Conservation (phyloP, 352 stramenopile species). For the Pythium oligandrum region DNA sequence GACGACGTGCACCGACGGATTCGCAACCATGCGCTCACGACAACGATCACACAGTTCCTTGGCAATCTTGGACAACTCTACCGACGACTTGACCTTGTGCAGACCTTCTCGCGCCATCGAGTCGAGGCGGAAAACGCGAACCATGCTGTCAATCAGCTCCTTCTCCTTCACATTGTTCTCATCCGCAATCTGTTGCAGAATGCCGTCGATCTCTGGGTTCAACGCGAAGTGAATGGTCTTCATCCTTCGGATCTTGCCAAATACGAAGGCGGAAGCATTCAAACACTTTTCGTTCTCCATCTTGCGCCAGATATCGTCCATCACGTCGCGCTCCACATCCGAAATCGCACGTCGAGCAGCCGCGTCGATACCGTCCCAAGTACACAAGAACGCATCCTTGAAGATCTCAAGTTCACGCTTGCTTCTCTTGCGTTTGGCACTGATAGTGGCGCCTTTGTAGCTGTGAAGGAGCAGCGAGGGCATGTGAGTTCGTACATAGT, state of each 20-base stretch:
- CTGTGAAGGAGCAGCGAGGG: constrained; percentile 60
- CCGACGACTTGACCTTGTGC: constrained; percentile 49
- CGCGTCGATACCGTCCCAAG: constrained; percentile 69
- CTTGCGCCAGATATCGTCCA: constrained; percentile 75
- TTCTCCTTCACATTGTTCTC: constrained; percentile 49
- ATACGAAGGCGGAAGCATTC: constrained; percentile 30
- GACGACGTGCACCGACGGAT: constrained; percentile 78
- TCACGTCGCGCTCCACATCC: constrained; percentile 60
- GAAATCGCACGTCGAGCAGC: constrained; percentile 61
- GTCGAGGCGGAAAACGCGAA: constrained; percentile 71
- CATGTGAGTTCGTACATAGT: constrained; percentile 82
- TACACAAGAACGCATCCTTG: constrained; percentile 78
- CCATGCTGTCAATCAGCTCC: constrained; percentile 56
- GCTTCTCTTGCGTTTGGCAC: constrained; percentile 43
- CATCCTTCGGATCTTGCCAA: constrained; percentile 30
- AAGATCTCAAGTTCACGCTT: constrained; percentile 60
- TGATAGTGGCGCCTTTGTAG: constrained; percentile 26
- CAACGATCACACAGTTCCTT: constrained; percentile 76
- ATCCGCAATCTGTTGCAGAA: constrained; percentile 54
- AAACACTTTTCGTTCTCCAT: constrained; percentile 34
- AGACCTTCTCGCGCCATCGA: constrained; percentile 73
- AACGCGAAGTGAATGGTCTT: constrained; percentile 30
- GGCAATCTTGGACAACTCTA: constrained; percentile 65
- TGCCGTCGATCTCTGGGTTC: constrained; percentile 28
- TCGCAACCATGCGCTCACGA: constrained; percentile 75